phyloP scores from a whole-genome alignment of 306 rosid genomes.

The Citrullus colocynthis region DNA sequence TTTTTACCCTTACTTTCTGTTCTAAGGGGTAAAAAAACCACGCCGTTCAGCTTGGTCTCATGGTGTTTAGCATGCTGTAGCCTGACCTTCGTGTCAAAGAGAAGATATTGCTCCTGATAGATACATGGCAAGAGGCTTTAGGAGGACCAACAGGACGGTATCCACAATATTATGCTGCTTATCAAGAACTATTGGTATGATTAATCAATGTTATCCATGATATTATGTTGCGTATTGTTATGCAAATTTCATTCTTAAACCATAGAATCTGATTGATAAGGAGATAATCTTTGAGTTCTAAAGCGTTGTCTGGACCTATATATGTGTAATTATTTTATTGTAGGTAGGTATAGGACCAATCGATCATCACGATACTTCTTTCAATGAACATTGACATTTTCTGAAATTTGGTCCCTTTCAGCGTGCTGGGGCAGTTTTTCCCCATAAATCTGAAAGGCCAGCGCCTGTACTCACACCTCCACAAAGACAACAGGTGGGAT shows the following conservation, averaged over 20 bases:
- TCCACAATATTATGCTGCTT: constrained; percentile 88
- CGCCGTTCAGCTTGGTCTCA: not conserved
- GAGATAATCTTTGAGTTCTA: not conserved
- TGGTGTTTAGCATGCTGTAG: constrained; percentile 30
- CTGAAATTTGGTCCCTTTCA: constrained; percentile 19
- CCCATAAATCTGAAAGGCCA: constrained; percentile 69
- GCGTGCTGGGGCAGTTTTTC: constrained; percentile 94
- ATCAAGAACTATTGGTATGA: constrained; percentile 83
- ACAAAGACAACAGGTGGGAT: constrained; percentile 74
- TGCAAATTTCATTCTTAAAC: not conserved
- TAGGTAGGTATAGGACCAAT: not conserved
- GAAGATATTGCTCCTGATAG: constrained; percentile 75
- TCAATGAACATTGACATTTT: not conserved
- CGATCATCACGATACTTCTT: not conserved
- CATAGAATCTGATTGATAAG: not conserved
- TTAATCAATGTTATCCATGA: constrained; percentile 1
- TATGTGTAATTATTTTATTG: not conserved
- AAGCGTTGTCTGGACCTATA: not conserved
- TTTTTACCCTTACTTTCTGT: not conserved
- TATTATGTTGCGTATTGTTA: not conserved
- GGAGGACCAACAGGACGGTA: constrained; percentile 94
- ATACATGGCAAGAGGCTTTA: constrained; percentile 98
- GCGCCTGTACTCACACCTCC: constrained; percentile 80
- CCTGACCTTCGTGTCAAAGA: constrained; percentile 76
- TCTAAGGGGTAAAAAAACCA: not conserved